These are phyloP conservation scores for Luffa aegyptiaca DNA, from an alignment of 306 rosid genomes.

Conservation along the genomic window DNA sequence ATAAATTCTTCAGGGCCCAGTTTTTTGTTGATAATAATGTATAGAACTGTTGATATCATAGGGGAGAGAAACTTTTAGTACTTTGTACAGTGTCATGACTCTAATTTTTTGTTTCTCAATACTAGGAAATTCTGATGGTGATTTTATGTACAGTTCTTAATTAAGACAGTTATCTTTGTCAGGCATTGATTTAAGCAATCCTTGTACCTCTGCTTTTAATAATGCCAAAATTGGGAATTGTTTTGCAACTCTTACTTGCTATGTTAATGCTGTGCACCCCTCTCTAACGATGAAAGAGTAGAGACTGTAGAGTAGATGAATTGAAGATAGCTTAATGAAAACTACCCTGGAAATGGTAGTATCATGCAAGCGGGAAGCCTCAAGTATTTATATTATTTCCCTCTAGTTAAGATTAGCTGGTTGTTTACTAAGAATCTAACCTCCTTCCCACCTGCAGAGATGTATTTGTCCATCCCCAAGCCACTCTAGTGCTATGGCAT, in stretches of 20 bases:
- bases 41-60: neutral
- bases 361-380: neutral
- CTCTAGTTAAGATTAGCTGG: neutral
- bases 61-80: neutral
- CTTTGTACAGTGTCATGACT: neutral
- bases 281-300: neutral
- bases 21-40: neutral
- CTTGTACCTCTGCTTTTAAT: neutral
- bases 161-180: neutral
- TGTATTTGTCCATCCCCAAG: neutral
- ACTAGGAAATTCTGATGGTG: neutral
- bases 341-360: neutral
- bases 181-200: neutral
- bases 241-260: neutral
- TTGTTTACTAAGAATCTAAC: neutral
- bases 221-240: neutral
- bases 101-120: neutral
- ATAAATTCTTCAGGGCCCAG: neutral
- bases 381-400: neutral
- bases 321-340: neutral
- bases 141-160: neutral
- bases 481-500: neutral
- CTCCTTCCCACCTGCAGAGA: neutral
- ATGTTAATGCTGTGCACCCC: neutral
- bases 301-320: neutral